Conservation (phyloP, 306 rosid genomes). For the Elaeagnus macrophylla region DNA sequence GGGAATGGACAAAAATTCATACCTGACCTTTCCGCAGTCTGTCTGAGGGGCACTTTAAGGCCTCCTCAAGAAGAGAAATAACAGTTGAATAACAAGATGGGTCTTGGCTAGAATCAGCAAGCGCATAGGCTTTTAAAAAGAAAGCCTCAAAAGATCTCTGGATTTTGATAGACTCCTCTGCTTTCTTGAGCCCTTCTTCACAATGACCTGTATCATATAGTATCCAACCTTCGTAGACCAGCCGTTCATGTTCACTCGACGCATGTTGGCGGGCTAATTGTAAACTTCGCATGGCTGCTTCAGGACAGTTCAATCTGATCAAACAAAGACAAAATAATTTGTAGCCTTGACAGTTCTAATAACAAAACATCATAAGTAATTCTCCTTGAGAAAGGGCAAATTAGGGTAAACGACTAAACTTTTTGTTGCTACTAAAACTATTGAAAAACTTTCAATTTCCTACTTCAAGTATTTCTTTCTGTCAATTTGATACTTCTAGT, state of each 20-base stretch:
- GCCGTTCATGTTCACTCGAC: slow-evolving; percentile 66
- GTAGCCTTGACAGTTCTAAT: slow-evolving; percentile 1
- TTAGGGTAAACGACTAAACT: too few species aligned
- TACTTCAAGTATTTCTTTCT: too few species aligned
- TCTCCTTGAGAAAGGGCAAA: neutral
- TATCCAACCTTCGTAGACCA: slow-evolving; percentile 93
- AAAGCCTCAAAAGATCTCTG: slow-evolving; percentile 88
- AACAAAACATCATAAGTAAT: neutral
- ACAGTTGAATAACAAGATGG: slow-evolving; percentile 68
- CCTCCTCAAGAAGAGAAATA: slow-evolving; percentile 77
- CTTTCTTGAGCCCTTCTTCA: slow-evolving; percentile 81
- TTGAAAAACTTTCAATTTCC: too few species aligned
- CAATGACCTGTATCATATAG: slow-evolving; percentile 87
- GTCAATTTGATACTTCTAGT: too few species aligned
- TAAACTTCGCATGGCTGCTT: slow-evolving; percentile 84
- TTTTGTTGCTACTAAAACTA: too few species aligned
- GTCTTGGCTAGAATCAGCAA: slow-evolving; percentile 77
- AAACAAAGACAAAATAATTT: slow-evolving; percentile 22
- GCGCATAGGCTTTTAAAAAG: slow-evolving; percentile 86
- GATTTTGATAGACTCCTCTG: slow-evolving; percentile 76
- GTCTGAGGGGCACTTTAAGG: slow-evolving; percentile 86
- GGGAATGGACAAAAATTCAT: slow-evolving; percentile 20
- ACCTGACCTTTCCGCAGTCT: slow-evolving; percentile 97
- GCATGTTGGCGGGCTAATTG: slow-evolving; percentile 87
- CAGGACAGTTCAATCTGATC: slow-evolving; percentile 78